Conservation (phyloP, 768 basidiomycete genomes). For the Udeniomyces megalosporus region DNA sequence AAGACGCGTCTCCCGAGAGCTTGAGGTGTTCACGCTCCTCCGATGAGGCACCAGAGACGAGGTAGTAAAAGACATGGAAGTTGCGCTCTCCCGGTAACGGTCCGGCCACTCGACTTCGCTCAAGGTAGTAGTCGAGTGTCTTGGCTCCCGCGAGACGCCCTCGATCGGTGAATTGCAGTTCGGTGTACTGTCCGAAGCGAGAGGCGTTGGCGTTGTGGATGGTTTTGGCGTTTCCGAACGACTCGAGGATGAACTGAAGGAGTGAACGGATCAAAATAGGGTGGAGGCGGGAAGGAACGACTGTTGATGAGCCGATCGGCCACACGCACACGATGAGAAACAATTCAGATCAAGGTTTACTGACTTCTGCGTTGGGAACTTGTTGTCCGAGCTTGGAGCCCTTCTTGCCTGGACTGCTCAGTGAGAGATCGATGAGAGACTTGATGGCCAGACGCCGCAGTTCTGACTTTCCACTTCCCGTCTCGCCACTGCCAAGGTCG, state of each 20-base stretch:
- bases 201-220: slow-evolving; percentile 83
- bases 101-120: slow-evolving; percentile 72
- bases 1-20: slow-evolving; percentile 51
- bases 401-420: slow-evolving; percentile 68
- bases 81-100: slow-evolving; percentile 67
- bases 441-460: slow-evolving; percentile 80
- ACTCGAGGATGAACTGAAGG: slow-evolving; percentile 63
- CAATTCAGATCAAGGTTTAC: no score
- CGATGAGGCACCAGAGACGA: slow-evolving; percentile 70
- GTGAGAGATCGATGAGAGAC: slow-evolving; percentile 73
- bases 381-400: slow-evolving; percentile 73
- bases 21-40: slow-evolving; percentile 84
- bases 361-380: slow-evolving; percentile 65
- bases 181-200: slow-evolving; percentile 93
- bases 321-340: no score
- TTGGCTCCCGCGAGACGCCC: slow-evolving; percentile 79
- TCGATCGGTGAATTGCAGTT: slow-evolving; percentile 87
- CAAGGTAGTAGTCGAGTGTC: slow-evolving; percentile 91
- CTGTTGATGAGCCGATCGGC: background rate
- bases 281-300: background rate
- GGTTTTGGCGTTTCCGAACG: slow-evolving; percentile 74
- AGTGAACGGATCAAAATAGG: background rate
- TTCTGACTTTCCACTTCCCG: slow-evolving; percentile 86
- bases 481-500: slow-evolving; percentile 52
- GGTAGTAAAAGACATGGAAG: slow-evolving; percentile 95